Percentiles rank a stretch among this genome's conserved stretches.
These are phyloP conservation scores for Keithomyces neogunnii DNA, from an alignment of 2,329 filamentous ascomycete genomes.

Conservation along the genomic window DNA sequence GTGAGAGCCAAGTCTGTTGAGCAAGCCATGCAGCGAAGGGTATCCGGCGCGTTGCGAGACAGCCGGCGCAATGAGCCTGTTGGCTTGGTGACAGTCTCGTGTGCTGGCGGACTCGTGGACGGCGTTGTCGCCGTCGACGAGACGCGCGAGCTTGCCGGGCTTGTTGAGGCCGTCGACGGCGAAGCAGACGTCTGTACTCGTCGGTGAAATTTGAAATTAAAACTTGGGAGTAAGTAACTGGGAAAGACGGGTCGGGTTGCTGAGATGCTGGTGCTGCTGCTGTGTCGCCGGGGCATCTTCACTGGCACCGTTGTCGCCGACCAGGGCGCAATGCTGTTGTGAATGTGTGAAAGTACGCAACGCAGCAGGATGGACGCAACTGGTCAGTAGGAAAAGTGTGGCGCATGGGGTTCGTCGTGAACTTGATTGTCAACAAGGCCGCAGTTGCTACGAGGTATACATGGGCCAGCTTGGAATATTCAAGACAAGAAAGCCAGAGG, in stretches of 20 bases:
- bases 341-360: neutral
- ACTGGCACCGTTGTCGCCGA: neutral
- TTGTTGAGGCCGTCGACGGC: slow-evolving; percentile 22
- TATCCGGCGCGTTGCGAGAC: slow-evolving; percentile 39
- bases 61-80: slow-evolving; percentile 20
- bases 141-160: slow-evolving; percentile 13
- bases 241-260: slow-evolving; percentile 38
- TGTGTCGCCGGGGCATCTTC: slow-evolving; percentile 12
- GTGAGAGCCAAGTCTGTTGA: slow-evolving; percentile 52
- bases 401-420: neutral
- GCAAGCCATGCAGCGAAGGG: slow-evolving; percentile 50
- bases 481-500: neutral
- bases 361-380: neutral
- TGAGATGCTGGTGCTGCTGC: slow-evolving; percentile 25
- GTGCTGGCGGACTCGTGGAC: slow-evolving; percentile 16
- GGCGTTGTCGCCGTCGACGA: slow-evolving; percentile 21
- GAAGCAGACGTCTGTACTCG: slow-evolving; percentile 27
- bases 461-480: neutral
- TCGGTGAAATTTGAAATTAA: slow-evolving; percentile 39
- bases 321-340: neutral
- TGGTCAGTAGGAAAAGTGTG: neutral
- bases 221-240: slow-evolving; percentile 42
- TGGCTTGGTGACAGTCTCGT: slow-evolving; percentile 9
- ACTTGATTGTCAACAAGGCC: neutral
- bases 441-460: neutral